phyloP scores from a whole-genome alignment of 1,284 basidiomycete genomes.

The Trametes hirsuta region DNA sequence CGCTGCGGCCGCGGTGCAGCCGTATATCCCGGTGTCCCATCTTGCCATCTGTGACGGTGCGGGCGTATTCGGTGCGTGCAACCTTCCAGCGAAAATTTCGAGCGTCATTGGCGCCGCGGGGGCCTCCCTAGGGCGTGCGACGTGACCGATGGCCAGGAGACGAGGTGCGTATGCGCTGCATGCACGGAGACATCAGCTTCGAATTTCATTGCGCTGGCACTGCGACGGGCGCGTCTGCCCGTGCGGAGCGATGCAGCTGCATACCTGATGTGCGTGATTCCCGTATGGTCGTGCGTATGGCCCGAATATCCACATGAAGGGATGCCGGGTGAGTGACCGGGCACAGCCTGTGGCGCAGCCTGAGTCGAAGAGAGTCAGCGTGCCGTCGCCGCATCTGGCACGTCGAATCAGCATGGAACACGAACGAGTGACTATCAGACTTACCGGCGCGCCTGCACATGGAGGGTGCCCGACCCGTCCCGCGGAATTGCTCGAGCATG shows the following conservation, averaged over 20 bases:
- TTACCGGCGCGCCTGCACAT: not conserved
- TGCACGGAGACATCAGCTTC: conserved; percentile 1
- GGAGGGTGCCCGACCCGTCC: not conserved
- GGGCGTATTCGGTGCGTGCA: not conserved
- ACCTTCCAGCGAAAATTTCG: not conserved
- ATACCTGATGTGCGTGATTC: conserved; percentile 17
- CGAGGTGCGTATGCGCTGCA: not conserved
- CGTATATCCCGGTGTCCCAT: not conserved
- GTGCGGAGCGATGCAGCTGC: conserved; percentile 1
- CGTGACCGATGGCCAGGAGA: not conserved
- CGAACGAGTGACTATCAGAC: conserved; percentile 5
- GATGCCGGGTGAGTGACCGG: conserved; percentile 6
- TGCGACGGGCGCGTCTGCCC: not conserved
- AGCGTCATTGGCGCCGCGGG: not conserved
- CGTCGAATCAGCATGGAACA: conserved; percentile 11
- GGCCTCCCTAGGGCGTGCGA: not conserved
- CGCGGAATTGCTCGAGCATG: conserved; percentile 9
- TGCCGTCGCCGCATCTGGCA: not conserved
- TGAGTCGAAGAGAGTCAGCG: conserved; percentile 8
- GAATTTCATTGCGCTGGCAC: conserved; percentile 1
- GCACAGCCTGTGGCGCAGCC: conserved; percentile 11
- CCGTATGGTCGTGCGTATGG: conserved; percentile 5
- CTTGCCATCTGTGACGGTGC: not conserved
- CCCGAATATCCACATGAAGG: conserved; percentile 1
- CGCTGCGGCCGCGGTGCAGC: not conserved